These are phyloP conservation scores for Euryodendron excelsum DNA, from an alignment of 148 eudicot species.

Conservation along the genomic window DNA sequence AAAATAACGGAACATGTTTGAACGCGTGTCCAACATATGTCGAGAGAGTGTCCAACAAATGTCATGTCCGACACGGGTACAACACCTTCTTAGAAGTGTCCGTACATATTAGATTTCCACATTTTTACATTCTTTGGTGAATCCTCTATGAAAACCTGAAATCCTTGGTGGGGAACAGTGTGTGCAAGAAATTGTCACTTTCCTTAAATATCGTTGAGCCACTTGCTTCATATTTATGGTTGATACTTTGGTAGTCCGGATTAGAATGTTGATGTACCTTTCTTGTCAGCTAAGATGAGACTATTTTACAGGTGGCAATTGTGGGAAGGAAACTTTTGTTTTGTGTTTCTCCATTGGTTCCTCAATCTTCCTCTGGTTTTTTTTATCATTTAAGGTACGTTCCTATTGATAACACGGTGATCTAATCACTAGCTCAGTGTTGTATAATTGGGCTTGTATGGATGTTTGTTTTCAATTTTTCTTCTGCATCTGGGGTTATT, in stretches of 20 bases:
- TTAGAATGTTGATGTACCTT: neutral
- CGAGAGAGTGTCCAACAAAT: too few species aligned
- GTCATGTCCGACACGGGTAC: too few species aligned
- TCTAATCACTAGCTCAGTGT: conserved; percentile 15
- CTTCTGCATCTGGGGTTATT: neutral
- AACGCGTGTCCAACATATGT: too few species aligned
- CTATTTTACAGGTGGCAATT: conserved; percentile 64
- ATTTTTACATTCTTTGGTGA: neutral
- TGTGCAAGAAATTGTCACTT: neutral
- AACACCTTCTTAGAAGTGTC: too few species aligned
- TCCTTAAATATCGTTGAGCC: neutral
- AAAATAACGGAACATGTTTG: too few species aligned
- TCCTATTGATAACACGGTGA: neutral
- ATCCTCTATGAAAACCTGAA: neutral
- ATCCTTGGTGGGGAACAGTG: neutral
- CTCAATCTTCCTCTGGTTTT: conserved; percentile 41
- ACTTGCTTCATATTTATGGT: neutral
- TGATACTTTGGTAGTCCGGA: neutral
- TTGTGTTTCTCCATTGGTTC: conserved; percentile 47
- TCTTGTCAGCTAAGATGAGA: conserved; percentile 13
- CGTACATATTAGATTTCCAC: neutral
- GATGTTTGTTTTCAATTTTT: neutral
- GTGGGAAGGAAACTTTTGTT: conserved; percentile 50
- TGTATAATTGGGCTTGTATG: neutral
- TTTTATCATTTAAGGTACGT: conserved; percentile 68